Base-by-base conservation (phyloP, 768 basidiomycete species). In the Rhodosporidiobolus odoratus region DNA sequence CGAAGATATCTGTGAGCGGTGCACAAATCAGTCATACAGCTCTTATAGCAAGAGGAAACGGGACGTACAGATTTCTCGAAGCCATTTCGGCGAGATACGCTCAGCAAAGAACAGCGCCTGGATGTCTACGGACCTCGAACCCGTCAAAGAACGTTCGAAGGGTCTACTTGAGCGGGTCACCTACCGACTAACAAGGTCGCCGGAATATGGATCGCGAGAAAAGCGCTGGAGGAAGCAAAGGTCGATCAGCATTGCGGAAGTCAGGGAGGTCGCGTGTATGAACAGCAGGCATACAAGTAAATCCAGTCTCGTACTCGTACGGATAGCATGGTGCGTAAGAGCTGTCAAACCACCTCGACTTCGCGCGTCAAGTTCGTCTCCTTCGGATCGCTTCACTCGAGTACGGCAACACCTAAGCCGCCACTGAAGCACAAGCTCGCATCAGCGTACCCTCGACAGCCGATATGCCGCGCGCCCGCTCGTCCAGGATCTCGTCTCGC, bases 151-250 rank as follows among this genome's bases (percentile, higher is more conserved):
- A 32, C 16, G n/a, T 30, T 35, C 12, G 4, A 3, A 0, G 3
- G 19, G 43, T 13, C 10, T 2, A 5, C 3, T 2, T 52, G 2
- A 4, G 35, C 30, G 4, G 2, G 3, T 10, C 0, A 38, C 69
- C 25, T 19, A 66, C 65, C 91, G 53, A 92, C 79, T 35, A 87
- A 76, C 13, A 92, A 75, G 7, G 90, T 86, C 6, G 87, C 85
- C 0, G 86, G 84, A 41, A 91, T 81, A 76, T 92, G 90, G 1
- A 86, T 80, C 10, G 60, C 58, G 43, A 73, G 65, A 37, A 69
- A 73, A n/a, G 35, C 52, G 56, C 70, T 71, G 65, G 16, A 40
- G 4, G 15, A 12, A 35, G 27, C n/a, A 23, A 41, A 25, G 23
- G 37, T 41, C 37, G 52, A 40, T 34, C n/a, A 59, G 65, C 48